Percentiles rank a stretch among this genome's conserved stretches.
These are phyloP conservation scores for Saccharomycopsis hybrid DNA, from an alignment of 1,139 yeast species.

Conservation along the genomic window DNA sequence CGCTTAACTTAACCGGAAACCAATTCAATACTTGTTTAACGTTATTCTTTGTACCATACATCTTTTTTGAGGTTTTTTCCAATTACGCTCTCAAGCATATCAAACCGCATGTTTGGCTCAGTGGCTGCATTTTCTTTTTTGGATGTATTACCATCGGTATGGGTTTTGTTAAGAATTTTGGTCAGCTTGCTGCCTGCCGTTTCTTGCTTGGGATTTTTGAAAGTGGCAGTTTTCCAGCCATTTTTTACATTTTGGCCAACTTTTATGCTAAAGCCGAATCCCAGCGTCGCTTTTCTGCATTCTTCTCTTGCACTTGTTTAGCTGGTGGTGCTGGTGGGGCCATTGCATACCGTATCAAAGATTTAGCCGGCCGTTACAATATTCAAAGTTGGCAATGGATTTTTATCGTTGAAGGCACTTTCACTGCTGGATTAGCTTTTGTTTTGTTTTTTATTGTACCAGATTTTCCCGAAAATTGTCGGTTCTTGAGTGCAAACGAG, in stretches of 20 bases:
- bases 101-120: conserved; percentile 61
- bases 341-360: conserved; percentile 55
- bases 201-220: conserved; percentile 60
- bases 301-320: conserved; percentile 63
- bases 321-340: conserved; percentile 85
- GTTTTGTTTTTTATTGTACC: conserved; percentile 59
- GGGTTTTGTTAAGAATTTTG: conserved; percentile 55
- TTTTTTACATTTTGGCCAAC: conserved; percentile 58
- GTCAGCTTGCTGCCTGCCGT: conserved; percentile 54
- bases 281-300: conserved; percentile 61
- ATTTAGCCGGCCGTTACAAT: conserved; percentile 43
- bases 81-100: conserved; percentile 55
- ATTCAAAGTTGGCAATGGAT: conserved; percentile 63
- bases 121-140: conserved; percentile 48
- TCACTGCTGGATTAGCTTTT: conserved; percentile 58
- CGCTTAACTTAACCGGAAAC: conserved; percentile 45
- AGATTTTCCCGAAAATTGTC: conserved; percentile 62
- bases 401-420: conserved; percentile 64
- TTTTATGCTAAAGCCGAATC: conserved; percentile 57
- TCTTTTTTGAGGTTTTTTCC: conserved; percentile 60
- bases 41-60: conserved; percentile 67
- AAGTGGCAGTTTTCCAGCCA: conserved; percentile 67
- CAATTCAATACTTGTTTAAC: conserved; percentile 62
- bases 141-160: conserved; percentile 63
- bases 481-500: conserved; percentile 36